Evolutionary conservation across 345 rosid species (phyloP), one percentile per base, ranked within the genome.

Genomic region (Corchorus capsularis): DNA sequence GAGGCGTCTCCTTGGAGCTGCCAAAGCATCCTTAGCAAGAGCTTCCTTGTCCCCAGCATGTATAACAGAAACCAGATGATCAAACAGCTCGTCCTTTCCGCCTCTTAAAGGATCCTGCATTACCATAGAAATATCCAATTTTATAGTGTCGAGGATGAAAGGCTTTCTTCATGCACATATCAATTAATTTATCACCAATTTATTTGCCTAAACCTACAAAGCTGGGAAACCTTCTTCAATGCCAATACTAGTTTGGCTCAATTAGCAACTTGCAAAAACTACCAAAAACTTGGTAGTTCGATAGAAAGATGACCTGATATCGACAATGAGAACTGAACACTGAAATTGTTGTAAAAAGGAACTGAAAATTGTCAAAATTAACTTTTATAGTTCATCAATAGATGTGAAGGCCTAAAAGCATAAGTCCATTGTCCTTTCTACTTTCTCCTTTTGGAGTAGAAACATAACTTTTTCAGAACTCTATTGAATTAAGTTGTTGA

Each of bases 61-160:
- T 80, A 96, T 86, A 64, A 86, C 77, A 41, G 89, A 76, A 66
- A 96, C 89, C 55, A 93, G 63, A 82, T 92, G 84, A 64, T 93
- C 90, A 43, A 93, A 96, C 66, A 92, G 71, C 55, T 92, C 90
- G 62, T 96, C 98, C 81, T 87, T 79, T 56, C 99, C 98, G 0
- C 99, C 99, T 86, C 99, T 87, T 84, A 96, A 79, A 10, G 99
- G 99, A 88, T 93, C 99, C 99, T 95, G 83, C 53, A 71, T 27
- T 27, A 27, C 27, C 27, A 27, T 55, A 27, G 61, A 22, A 63
- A 39, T 17, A 17, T 6, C 52, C 12, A 0, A 52, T 16, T 52
- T 52, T 10, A 69, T 10, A 43, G 60, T 0, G 27, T 1, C 27
- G 57, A 19, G 22, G 22, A 50, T 50, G 34, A 0, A 52, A 50